phyloP scores from a whole-genome alignment of 371 early-diverging fungal genomes.

The Mortierella sp. region DNA sequence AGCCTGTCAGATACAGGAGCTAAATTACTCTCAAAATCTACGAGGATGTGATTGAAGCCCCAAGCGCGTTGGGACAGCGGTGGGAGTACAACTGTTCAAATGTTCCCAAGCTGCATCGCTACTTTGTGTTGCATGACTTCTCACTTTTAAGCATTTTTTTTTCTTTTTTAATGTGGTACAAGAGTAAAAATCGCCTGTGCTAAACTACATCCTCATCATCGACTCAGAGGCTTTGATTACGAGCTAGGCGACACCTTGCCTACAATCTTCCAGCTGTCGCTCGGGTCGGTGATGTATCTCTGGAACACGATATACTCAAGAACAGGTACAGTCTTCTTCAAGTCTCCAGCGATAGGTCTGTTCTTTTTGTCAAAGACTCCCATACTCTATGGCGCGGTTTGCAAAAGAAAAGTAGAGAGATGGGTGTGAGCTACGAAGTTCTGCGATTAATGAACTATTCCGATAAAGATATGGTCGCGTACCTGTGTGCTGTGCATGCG shows the following conservation, averaged over 20 bases:
- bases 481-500: conserved; percentile 76
- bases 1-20: too few species aligned
- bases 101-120: too few species aligned
- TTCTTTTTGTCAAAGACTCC: conserved; percentile 70
- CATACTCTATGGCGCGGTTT: conserved; percentile 57
- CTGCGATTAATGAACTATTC: neutral
- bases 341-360: conserved; percentile 64
- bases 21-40: too few species aligned
- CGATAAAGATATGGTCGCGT: conserved; percentile 1
- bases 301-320: conserved; percentile 80
- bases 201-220: too few species aligned
- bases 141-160: too few species aligned
- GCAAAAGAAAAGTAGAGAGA: neutral
- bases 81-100: too few species aligned
- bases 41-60: too few species aligned
- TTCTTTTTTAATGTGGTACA: too few species aligned
- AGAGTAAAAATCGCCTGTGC: too few species aligned
- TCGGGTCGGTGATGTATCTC: conserved; percentile 69
- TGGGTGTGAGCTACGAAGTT: neutral
- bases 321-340: conserved; percentile 66
- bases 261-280: conserved; percentile 77
- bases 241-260: conserved; percentile 67
- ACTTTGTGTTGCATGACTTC: too few species aligned
- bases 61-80: too few species aligned
- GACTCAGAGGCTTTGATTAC: conserved; percentile 3